phyloP scores from a whole-genome alignment of 2,329 filamentous ascomycete species.

The Lomentospora prolificans region DNA sequence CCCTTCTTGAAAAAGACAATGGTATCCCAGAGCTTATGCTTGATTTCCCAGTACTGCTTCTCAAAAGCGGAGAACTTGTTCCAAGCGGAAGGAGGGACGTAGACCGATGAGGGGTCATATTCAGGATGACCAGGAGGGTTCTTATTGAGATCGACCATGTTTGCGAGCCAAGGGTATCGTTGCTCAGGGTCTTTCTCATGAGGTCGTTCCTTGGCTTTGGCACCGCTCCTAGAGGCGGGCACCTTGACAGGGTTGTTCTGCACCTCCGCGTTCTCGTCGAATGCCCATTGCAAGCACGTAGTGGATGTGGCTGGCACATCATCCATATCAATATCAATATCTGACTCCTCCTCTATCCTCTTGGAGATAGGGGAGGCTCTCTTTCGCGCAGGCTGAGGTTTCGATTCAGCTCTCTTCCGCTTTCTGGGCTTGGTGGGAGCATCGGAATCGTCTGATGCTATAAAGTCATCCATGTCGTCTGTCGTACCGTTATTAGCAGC shows the following conservation, averaged over 20 bases:
- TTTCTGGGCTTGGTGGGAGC: conserved; percentile 52
- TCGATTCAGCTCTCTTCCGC: conserved; percentile 55
- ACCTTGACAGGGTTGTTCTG: conserved; percentile 14
- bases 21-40: conserved; percentile 94
- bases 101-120: conserved; percentile 85
- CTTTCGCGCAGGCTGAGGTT: conserved; percentile 48
- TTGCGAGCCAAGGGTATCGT: conserved; percentile 83
- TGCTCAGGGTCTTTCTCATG: conserved; percentile 75
- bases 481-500: conserved; percentile 9
- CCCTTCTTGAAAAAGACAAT: conserved; percentile 99
- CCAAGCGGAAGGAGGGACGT: conserved; percentile 74
- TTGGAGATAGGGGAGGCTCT: conserved; percentile 47
- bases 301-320: conserved; percentile 19
- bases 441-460: conserved; percentile 78
- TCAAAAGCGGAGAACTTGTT: conserved; percentile 85
- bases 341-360: conserved; percentile 27
- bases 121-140: conserved; percentile 72
- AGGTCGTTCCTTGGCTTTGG: conserved; percentile 53
- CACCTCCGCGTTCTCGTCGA: conserved; percentile 33
- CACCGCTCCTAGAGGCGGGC: conserved; percentile 10
- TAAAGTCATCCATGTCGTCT: conserved; percentile 76
- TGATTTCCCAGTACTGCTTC: conserved; percentile 99
- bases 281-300: conserved; percentile 60
- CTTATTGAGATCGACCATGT: conserved; percentile 74
- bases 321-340: conserved; percentile 45